Evolutionary conservation across 192 early-diverging fungal species (phyloP).

Genomic region (Mortierella hygrophila): DNA sequence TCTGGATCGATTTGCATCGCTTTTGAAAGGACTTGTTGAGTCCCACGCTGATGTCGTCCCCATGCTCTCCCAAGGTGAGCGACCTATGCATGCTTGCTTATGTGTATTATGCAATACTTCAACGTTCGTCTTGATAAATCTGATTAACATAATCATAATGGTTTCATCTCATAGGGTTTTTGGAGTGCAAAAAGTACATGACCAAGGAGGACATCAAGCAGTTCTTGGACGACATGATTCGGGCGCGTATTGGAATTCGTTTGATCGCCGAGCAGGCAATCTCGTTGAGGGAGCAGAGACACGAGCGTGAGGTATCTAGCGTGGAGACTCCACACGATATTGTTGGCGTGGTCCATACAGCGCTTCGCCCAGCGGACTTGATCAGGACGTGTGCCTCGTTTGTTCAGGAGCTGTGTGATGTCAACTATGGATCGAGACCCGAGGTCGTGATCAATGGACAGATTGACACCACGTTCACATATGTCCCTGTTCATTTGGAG

Average conservation of each 20-base stretch:
- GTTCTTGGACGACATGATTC: constrained; percentile 92
- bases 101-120: neutral
- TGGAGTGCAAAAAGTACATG: constrained; percentile 83
- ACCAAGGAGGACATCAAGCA: constrained; percentile 74
- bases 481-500: constrained; percentile 95
- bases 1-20: constrained; percentile 78
- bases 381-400: constrained; percentile 77
- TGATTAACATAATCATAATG: constrained; percentile 74
- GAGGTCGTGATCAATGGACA: constrained; percentile 83
- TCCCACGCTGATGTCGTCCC: constrained; percentile 91
- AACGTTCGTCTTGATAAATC: constrained; percentile 82
- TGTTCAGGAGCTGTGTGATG: constrained; percentile 89
- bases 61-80: constrained; percentile 84
- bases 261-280: constrained; percentile 95
- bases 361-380: constrained; percentile 73
- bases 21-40: constrained; percentile 79
- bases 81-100: neutral
- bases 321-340: constrained; percentile 21
- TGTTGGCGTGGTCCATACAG: constrained; percentile 92
- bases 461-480: constrained; percentile 82
- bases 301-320: constrained; percentile 12
- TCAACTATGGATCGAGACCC: constrained; percentile 90
- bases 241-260: constrained; percentile 89
- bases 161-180: constrained; percentile 70
- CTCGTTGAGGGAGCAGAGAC: constrained; percentile 74